Percentiles rank a stretch among this genome's conserved stretches.
Conservation (phyloP, 2,329 filamentous ascomycete genomes). For the Sclerotinia trifoliorum region DNA sequence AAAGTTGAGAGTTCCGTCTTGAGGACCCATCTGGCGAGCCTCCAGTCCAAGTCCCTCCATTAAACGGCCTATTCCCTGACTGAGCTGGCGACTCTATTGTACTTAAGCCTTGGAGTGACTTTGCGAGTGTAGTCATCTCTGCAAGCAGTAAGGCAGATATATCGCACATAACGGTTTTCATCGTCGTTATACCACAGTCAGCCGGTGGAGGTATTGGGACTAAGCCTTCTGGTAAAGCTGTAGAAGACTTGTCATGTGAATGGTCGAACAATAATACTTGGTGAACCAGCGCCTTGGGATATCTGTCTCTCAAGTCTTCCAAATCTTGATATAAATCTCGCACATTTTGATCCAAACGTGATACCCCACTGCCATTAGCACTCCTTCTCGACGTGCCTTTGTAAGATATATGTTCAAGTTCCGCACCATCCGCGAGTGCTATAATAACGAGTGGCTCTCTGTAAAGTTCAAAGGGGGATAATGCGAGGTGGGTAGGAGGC, state of each 20-base stretch:
- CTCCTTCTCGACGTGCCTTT: constrained; percentile 57
- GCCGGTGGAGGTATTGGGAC: constrained; percentile 67
- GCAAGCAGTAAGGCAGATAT: constrained; percentile 71
- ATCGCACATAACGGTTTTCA: constrained; percentile 78
- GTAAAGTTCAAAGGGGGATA: constrained; percentile 88
- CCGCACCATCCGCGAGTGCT: constrained; percentile 77
- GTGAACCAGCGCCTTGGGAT: constrained; percentile 74
- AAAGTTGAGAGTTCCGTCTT: constrained; percentile 57
- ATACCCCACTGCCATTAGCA: constrained; percentile 48
- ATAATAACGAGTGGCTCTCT: constrained; percentile 81
- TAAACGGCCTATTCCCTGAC: constrained; percentile 44
- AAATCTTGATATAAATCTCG: constrained; percentile 64
- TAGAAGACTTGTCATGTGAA: constrained; percentile 47
- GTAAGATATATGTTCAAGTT: constrained; percentile 57
- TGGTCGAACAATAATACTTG: constrained; percentile 81
- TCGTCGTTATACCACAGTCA: constrained; percentile 71
- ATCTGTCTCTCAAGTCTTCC: constrained; percentile 67
- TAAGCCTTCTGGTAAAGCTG: constrained; percentile 64
- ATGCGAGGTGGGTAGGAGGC: constrained; percentile 72
- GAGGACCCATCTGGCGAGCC: constrained; percentile 45
- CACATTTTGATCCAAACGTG: constrained; percentile 55
- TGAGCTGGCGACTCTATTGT: constrained; percentile 75
- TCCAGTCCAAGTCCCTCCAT: constrained; percentile 45
- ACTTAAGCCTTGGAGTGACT: constrained; percentile 68
- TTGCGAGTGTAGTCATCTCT: constrained; percentile 73